Percentiles rank a stretch among this genome's conserved stretches.
Conservation (phyloP, 169 alveolate genomes). For the Babesia gibsoni region DNA sequence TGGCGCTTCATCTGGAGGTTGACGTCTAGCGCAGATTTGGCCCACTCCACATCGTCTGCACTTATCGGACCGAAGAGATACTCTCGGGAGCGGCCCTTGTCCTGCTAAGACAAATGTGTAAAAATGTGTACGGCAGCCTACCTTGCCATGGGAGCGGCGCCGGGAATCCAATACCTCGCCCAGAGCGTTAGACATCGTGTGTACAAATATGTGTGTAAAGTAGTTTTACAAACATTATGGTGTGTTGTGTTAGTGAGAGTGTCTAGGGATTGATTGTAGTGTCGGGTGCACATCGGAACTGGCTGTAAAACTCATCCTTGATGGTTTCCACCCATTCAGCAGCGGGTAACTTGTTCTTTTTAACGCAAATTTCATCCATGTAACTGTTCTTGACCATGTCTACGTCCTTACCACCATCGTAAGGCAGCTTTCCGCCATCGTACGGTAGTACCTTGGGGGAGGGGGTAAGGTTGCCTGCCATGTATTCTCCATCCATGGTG, state of each 20-base stretch:
- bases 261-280: constrained; percentile 1
- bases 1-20: constrained; percentile 52
- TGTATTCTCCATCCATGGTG: neutral
- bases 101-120: constrained; percentile 2
- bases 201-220: neutral
- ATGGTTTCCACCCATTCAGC: constrained; percentile 3
- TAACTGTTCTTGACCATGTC: neutral
- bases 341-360: neutral
- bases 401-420: no score
- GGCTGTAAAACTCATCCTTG: constrained; percentile 5
- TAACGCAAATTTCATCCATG: neutral
- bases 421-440: neutral
- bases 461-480: neutral
- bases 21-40: constrained; percentile 46
- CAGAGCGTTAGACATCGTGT: constrained; percentile 12
- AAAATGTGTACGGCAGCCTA: constrained; percentile 14
- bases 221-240: neutral
- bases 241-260: neutral
- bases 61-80: constrained; percentile 58
- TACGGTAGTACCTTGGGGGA: neutral
- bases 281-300: constrained; percentile 24
- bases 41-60: constrained; percentile 58
- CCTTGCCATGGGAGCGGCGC: constrained; percentile 18
- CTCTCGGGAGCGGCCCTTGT: constrained; percentile 21
- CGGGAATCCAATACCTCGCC: constrained; percentile 19